Conservation (phyloP, 805 yeast genomes). For the Candida andamanensis region DNA sequence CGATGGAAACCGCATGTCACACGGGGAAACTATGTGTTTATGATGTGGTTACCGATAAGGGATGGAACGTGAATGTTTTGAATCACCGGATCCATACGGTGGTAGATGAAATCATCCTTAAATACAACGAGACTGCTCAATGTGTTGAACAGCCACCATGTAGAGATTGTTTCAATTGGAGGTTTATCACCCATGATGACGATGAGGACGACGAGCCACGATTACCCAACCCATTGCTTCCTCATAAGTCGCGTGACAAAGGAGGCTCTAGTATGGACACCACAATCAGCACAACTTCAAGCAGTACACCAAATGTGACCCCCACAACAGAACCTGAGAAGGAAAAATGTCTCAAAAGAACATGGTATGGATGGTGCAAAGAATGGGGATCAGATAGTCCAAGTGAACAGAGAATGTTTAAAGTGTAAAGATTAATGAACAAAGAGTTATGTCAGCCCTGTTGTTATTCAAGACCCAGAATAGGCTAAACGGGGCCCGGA, state of each 20-base stretch:
- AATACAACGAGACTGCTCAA: constrained; percentile 70
- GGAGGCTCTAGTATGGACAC: constrained; percentile 1
- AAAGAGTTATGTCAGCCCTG: not conserved
- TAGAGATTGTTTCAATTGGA: constrained; percentile 88
- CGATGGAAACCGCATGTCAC: constrained; percentile 95
- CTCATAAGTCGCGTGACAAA: constrained; percentile 15
- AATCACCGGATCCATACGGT: constrained; percentile 91
- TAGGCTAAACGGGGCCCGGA: too few relatives aligned
- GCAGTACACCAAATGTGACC: constrained; percentile 9
- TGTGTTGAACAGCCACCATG: constrained; percentile 80
- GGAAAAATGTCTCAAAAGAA: constrained; percentile 42
- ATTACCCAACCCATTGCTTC: constrained; percentile 34
- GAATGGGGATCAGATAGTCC: constrained; percentile 31
- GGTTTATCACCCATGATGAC: constrained; percentile 52
- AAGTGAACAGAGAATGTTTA: not conserved
- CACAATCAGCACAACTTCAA: constrained; percentile 15
- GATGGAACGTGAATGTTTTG: constrained; percentile 84
- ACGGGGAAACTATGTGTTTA: constrained; percentile 83
- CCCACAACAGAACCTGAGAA: constrained; percentile 31
- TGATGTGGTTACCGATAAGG: constrained; percentile 82
- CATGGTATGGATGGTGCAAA: constrained; percentile 66
- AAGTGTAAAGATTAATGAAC: not conserved
- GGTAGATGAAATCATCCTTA: constrained; percentile 69
- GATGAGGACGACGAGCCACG: constrained; percentile 32
- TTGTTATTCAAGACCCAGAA: too few relatives aligned